Evolutionary conservation across 2,329 filamentous ascomycete species (phyloP), one percentile per base, ranked within the genome.

Genomic region (Fusarium cyanostomum): DNA sequence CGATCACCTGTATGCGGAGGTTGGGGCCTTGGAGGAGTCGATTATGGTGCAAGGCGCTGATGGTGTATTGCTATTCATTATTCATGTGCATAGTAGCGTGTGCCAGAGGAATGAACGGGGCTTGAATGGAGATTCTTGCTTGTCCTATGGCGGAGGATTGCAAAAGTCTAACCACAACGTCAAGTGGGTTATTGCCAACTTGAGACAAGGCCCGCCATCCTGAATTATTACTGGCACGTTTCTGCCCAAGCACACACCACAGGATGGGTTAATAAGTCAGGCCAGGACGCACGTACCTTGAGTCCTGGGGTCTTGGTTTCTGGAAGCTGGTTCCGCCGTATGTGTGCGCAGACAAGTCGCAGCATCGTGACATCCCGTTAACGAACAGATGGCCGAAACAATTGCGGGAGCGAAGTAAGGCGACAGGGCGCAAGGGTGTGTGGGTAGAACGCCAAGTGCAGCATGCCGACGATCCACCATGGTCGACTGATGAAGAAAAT

Each of bases 131-230:
- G 39, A 56, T 63, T 46, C 52, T 57, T 52, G 43, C 48, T 41
- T 30, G 48, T 60, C 38, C 59, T 66, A 56, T 50, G 50, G 53
- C 56, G 46, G 51, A 60, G 52, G 52, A 45, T 50, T 56, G 21
- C 34, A 51, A 66, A 59, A 67, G 58, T 62, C 58, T 63, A 65
- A 63, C 62, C 62, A 49, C 61, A 56, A 57, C 48, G 53, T 62
- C 50, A 51, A 68, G 58, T 71, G 69, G 69, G 55, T 34, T 71
- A 37, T 59, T 54, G 39, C 59, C 66, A 62, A 65, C 64, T 71
- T 68, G 66, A 71, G 68, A 66, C 68, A 55, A 70, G 68, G 62
- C 65, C 62, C 67, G 45, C 62, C 56, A 64, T 62, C 56, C 54
- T 61, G 33, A 38, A 59, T 60, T 61, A 48, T 64, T 54, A 60